Percentiles rank a stretch among this genome's conserved stretches.
phyloP scores from a whole-genome alignment of 1,139 yeast genomes.

The Diutina catenulata region DNA sequence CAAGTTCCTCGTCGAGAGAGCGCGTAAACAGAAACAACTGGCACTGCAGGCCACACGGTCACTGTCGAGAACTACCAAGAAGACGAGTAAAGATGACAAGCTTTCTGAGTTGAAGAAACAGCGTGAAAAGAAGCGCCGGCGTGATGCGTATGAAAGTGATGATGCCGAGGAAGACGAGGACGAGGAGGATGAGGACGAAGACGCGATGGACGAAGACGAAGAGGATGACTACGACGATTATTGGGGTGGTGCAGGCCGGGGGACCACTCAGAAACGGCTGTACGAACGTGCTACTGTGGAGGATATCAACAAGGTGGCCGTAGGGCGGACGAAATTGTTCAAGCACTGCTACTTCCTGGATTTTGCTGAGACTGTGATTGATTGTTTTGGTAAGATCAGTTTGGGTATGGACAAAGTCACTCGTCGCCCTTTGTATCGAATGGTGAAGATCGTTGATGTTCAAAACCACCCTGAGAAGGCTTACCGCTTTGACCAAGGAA shows the following conservation, averaged over 20 bases:
- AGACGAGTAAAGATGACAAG: conserved; percentile 34
- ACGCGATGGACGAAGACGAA: conserved; percentile 31
- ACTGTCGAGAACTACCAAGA: conserved; percentile 13
- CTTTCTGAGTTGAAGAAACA: conserved; percentile 78
- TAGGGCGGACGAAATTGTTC: conserved; percentile 67
- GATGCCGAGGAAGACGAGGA: conserved; percentile 16
- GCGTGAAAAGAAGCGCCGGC: conserved; percentile 53
- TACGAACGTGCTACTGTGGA: conserved; percentile 28
- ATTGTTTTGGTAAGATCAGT: conserved; percentile 73
- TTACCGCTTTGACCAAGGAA: conserved; percentile 36
- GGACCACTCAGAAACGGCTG: conserved; percentile 25
- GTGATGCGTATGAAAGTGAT: conserved; percentile 13
- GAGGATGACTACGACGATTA: conserved; percentile 22
- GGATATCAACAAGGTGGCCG: conserved; percentile 59
- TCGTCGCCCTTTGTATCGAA: conserved; percentile 60
- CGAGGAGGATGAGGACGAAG: conserved; percentile 24
- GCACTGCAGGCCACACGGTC: conserved; percentile 16
- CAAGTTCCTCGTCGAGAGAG: conserved; percentile 70
- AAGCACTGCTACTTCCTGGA: conserved; percentile 76
- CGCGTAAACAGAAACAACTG: conserved; percentile 42
- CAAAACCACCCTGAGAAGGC: conserved; percentile 36
- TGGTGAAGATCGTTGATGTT: conserved; percentile 69
- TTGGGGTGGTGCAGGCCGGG: conserved; percentile 28
- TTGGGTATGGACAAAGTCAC: conserved; percentile 59
- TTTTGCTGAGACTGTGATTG: conserved; percentile 56